phyloP scores from a whole-genome alignment of 768 basidiomycete species.

The Glaciozyma martinii region DNA sequence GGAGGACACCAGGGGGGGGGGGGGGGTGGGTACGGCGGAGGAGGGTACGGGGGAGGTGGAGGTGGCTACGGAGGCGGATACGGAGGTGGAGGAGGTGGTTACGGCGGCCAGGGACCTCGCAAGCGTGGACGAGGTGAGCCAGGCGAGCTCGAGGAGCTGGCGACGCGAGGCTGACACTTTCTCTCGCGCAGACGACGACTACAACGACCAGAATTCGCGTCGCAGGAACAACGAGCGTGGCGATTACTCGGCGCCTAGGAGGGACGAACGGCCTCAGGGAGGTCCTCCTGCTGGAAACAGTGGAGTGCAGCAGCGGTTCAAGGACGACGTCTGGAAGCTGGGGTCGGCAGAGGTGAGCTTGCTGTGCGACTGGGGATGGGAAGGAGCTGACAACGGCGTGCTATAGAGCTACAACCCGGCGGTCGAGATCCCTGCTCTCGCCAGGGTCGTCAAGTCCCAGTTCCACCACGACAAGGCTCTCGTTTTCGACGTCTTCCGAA shows the following conservation, averaged over 20 bases:
- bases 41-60: constrained; percentile 13
- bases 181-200: constrained; percentile 27
- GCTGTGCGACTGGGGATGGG: neutral
- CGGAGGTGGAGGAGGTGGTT: constrained; percentile 22
- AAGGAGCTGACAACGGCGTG: neutral
- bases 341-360: constrained; percentile 36
- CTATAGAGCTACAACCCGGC: constrained; percentile 40
- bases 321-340: constrained; percentile 38
- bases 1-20: neutral
- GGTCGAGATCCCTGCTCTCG: constrained; percentile 39
- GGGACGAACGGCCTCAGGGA: constrained; percentile 14
- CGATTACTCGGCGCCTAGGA: constrained; percentile 27
- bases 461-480: constrained; percentile 37
- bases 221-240: constrained; percentile 7
- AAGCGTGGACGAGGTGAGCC: constrained; percentile 2
- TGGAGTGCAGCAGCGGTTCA: constrained; percentile 29
- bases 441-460: constrained; percentile 34
- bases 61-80: constrained; percentile 20
- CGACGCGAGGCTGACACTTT: constrained; percentile 12
- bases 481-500: constrained; percentile 40
- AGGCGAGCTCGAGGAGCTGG: neutral
- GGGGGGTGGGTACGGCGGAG: neutral
- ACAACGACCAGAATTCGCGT: constrained; percentile 9
- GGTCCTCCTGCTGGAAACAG: constrained; percentile 6
- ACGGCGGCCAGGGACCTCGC: neutral